phyloP scores from a whole-genome alignment of 2,329 filamentous ascomycete species.

The Thielaviopsis ethacetica region DNA sequence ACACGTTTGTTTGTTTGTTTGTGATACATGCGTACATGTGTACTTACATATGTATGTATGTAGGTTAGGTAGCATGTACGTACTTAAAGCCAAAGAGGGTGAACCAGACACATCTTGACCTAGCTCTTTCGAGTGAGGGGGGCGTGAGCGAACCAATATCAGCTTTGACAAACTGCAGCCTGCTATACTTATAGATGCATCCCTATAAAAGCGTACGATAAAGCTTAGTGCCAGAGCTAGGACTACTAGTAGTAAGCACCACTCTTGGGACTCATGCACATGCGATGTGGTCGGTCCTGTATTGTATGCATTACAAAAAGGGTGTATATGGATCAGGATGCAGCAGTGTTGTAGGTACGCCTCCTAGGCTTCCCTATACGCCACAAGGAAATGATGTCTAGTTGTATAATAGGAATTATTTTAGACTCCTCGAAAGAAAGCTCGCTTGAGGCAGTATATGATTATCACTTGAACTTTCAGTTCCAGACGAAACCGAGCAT shows the following conservation, averaged over 20 bases:
- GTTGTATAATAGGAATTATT: no score
- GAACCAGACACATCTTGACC: neutral
- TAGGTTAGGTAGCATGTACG: no score
- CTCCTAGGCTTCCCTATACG: neutral
- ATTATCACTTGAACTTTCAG: no score
- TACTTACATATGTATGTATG: no score
- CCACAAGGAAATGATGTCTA: no score
- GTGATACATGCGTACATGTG: neutral
- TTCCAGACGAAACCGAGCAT: no score
- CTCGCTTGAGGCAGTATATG: no score
- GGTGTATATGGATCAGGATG: neutral
- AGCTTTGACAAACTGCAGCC: neutral
- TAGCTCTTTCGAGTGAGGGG: neutral
- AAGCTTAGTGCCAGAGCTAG: neutral
- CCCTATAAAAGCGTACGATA: neutral
- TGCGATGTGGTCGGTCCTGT: neutral
- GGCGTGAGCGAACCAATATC: neutral
- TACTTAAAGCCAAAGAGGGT: neutral
- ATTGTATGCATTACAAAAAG: neutral
- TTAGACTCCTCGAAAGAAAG: no score
- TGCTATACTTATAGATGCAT: neutral
- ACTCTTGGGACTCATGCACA: neutral
- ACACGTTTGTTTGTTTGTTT: neutral
- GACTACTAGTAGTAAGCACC: neutral
- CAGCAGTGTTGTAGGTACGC: neutral